Evolutionary conservation across 2,329 filamentous ascomycete species (phyloP), one percentile per base, ranked within the genome.

Genomic region (Bipolaris gigantea): DNA sequence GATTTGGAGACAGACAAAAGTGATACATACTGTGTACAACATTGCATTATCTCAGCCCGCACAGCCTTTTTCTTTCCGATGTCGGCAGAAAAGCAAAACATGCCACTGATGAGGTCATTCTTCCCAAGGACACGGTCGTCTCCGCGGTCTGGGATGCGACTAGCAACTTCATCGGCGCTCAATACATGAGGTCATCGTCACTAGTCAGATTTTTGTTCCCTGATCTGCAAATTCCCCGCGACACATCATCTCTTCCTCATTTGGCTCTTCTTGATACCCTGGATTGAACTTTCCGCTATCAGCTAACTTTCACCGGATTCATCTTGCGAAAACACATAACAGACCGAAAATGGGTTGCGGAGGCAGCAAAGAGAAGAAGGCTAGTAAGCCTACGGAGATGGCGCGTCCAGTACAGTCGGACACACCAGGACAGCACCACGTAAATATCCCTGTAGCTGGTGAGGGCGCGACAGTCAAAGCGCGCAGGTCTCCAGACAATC

Each of bases 401-500:
- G 51, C 52, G 3, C 47, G 52, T 7, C 56, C 59, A 13, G 43
- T 51, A 10, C 56, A 59, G 19, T 41, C 39, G 2, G 18, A 11
- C 10, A 9, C 25, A 19, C 16, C n/a, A 5, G 27, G 4, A 19
- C 25, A 32, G 5, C n/a, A 43, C 7, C 16, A 43, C 10, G 1
- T 16, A 41, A 43, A 35, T 33, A 6, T 43, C 32, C n/a, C 39
- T 25, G 46, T 40, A 23, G 38, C 33, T 36, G 39, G 39, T 5
- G 32, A 43, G 36, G 32, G 50, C 1, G 43, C 41, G 1, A 45
- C 52, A 11, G 59, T 49, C 5, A 59, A 59, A 19, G 25, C 48
- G 9, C 39, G 47, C 18, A 39, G 53, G 15, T 54, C 58, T 38
- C 50, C 51, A 11, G 53, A 59, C 7, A 63, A 63, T 33, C 60